These are phyloP conservation scores for Golubevia sp. DNA, from an alignment of 1,284 basidiomycete species.

Conservation along the genomic window DNA sequence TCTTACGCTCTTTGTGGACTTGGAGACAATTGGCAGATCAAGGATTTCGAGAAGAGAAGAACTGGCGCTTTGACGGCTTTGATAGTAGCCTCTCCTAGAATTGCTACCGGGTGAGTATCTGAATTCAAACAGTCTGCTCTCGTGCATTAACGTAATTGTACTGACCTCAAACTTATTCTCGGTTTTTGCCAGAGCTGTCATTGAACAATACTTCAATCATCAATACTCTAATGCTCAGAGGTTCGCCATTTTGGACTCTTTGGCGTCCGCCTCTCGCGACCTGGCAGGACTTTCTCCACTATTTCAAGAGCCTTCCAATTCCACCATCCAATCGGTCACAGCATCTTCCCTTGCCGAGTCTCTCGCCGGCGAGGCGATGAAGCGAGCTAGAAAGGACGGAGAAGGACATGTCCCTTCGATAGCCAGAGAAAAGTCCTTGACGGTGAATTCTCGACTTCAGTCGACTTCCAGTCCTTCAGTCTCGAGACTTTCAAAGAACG, in stretches of 20 bases:
- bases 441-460: not conserved
- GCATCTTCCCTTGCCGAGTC: not conserved
- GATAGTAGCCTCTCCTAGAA: slow-evolving; percentile 75
- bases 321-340: no score
- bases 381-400: slow-evolving; percentile 10
- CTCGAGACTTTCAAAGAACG: not conserved
- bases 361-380: slow-evolving; percentile 11
- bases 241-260: slow-evolving; percentile 78
- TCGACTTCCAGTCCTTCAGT: not conserved
- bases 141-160: not conserved
- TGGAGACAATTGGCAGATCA: slow-evolving; percentile 81
- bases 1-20: slow-evolving; percentile 75
- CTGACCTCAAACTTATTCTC: slow-evolving; percentile 9
- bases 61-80: slow-evolving; percentile 79
- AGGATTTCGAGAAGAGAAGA: slow-evolving; percentile 76
- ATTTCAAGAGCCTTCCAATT: not conserved
- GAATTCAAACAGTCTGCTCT: not conserved
- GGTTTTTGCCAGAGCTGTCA: slow-evolving; percentile 62
- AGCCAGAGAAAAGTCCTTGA: slow-evolving; percentile 6
- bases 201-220: slow-evolving; percentile 88
- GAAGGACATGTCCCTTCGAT: slow-evolving; percentile 25
- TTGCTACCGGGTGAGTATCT: slow-evolving; percentile 75
- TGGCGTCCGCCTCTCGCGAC: slow-evolving; percentile 83
- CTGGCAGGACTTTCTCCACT: slow-evolving; percentile 67
- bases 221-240: slow-evolving; percentile 87